phyloP scores from a whole-genome alignment of 352 stramenopile species.

The Globisporangium acanthophoron region DNA sequence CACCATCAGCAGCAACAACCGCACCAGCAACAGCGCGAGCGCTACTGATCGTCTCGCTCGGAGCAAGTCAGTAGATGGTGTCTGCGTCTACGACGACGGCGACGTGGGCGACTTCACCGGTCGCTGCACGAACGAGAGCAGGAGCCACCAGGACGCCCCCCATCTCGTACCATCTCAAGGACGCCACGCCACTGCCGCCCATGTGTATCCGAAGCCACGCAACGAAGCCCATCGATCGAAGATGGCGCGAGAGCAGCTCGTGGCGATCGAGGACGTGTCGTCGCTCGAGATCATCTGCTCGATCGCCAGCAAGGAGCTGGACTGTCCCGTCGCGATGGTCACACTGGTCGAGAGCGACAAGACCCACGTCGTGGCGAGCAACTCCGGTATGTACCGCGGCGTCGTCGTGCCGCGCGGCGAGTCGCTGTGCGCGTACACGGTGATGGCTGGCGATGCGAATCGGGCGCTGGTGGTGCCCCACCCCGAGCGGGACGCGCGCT shows the following conservation, averaged over 20 bases:
- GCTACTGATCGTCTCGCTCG: not conserved
- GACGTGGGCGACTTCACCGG: conserved; percentile 6
- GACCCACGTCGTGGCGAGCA: conserved; percentile 14
- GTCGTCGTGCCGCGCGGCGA: conserved; percentile 6
- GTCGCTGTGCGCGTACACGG: conserved; percentile 15
- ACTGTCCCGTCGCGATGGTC: conserved; percentile 14
- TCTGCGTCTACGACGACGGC: conserved; percentile 1
- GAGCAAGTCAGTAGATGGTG: not conserved
- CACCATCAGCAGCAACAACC: not conserved
- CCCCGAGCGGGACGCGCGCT: conserved; percentile 11
- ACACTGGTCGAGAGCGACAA: conserved; percentile 11
- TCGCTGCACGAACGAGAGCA: not conserved
- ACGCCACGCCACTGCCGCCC: not conserved
- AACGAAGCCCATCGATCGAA: conserved; percentile 14
- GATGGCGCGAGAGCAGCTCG: conserved; percentile 11
- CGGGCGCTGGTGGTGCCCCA: conserved; percentile 8
- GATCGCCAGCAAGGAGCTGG: conserved; percentile 12
- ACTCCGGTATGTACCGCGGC: conserved; percentile 4
- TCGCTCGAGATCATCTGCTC: conserved; percentile 21
- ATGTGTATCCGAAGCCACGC: not conserved
- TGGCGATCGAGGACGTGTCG: conserved; percentile 8
- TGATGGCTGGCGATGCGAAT: conserved; percentile 5
- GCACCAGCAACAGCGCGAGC: not conserved
- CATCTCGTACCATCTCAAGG: not conserved
- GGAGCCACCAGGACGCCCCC: not conserved